Base-by-base conservation (phyloP, 441 rosid genomes). In the Adansonia gregorii region DNA sequence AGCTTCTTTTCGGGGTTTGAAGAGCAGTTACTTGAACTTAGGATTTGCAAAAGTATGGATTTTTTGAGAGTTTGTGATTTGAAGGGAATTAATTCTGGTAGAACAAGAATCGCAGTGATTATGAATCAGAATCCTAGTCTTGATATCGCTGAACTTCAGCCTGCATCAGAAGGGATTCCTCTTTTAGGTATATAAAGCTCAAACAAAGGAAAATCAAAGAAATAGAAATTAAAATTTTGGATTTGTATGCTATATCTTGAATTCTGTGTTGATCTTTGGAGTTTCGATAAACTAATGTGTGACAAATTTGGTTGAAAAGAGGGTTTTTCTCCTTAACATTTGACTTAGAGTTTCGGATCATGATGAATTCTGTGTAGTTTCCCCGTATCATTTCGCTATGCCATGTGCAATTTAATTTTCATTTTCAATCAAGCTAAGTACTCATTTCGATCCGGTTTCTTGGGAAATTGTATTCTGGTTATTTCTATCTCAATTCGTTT, bases 101-200 rank as follows among this genome's bases (percentile, higher is more conserved):
- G 86, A 45, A 89, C 81, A 81, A 88, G 85, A 75, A 80, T 89
- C 22, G 81, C 86, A 0, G 79, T 90, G 73, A 85, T 91, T 74
- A 83, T 91, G 77, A 93, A 78, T 82, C 91, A 94, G 24, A 90
- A 80, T 63, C 81, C 88, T 15, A 79, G 90, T 67, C 86, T 87
- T 0, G 95, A 93, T 79, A 79, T 86, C 52, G 90, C 91, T 8
- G 89, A 93, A 81, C 91, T 93, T 20, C 88, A 89, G 84, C 90
- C 97, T 76, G 93, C 93, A 31, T 93, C 96, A 1, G 92, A 87
- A 49, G 94, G 58, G 19, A 52, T 6, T 19, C 58, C 58, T 52
- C 15, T 52, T 14, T 10, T 51, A 51, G 55, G 55, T 51, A 51
- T 12, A 51, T 9, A 51, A 4, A 63, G 67, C 51, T 55, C 49